A percentile compares a stretch with the other conserved stretches of the same genome.
Conservation (phyloP, 2,329 filamentous ascomycete genomes). For the Colletotrichum sp. region DNA sequence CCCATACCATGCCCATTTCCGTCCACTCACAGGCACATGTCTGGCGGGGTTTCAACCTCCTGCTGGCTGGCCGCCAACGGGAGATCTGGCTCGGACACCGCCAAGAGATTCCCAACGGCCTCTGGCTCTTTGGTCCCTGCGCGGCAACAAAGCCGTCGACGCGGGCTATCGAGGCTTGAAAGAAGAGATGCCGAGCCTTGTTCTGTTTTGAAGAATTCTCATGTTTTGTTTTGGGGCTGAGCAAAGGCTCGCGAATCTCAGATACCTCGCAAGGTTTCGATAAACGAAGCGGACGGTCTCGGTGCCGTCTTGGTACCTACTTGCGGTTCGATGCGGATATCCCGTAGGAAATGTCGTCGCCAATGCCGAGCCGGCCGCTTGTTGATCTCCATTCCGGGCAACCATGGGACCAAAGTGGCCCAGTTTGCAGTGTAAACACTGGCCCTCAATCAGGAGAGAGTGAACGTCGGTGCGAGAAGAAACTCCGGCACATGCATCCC, state of each 20-base stretch:
- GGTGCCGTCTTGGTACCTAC: not conserved
- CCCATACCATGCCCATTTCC: not conserved
- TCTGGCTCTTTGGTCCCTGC: not conserved
- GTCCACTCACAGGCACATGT: not conserved
- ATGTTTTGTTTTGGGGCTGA: not conserved
- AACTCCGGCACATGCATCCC: not conserved
- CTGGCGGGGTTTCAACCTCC: not conserved
- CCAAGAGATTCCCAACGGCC: constrained; percentile 16
- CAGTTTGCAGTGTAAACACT: not conserved
- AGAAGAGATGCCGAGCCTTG: not conserved
- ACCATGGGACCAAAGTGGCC: not conserved
- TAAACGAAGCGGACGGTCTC: not conserved
- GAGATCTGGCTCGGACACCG: constrained; percentile 15
- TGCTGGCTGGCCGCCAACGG: not conserved
- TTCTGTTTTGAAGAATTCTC: not conserved
- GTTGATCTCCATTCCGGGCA: not conserved
- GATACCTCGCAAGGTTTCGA: not conserved
- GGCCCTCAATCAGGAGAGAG: not conserved
- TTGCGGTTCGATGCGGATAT: not conserved
- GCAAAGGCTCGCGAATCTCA: not conserved
- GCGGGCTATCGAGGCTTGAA: not conserved
- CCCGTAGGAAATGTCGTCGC: not conserved
- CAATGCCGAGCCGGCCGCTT: not conserved
- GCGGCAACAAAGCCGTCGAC: not conserved
- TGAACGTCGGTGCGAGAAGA: not conserved